Conservation (phyloP, 2,329 filamentous ascomycete species). For the Cryphonectria japonica region DNA sequence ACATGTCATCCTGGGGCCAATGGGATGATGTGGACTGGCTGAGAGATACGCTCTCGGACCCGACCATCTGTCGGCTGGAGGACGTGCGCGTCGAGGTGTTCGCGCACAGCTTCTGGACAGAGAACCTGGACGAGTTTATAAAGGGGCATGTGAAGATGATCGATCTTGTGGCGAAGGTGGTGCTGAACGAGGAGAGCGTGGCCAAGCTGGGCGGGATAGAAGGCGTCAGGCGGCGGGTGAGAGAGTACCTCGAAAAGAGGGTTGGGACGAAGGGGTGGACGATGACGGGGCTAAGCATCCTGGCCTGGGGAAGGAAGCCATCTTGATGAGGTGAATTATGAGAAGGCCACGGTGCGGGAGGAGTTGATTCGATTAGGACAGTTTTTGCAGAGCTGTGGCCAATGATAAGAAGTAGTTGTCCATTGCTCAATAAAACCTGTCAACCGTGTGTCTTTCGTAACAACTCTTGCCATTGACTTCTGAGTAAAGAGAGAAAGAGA, state of each 20-base stretch:
- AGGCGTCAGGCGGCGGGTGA: slow-evolving; percentile 43
- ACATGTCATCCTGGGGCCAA: slow-evolving; percentile 43
- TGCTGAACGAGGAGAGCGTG: slow-evolving; percentile 40
- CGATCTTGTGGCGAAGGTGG: slow-evolving; percentile 46
- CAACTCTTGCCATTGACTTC: not conserved
- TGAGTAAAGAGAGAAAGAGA: too few relatives aligned
- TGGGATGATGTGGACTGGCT: slow-evolving; percentile 48
- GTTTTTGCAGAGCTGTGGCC: not conserved
- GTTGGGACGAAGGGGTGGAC: slow-evolving; percentile 43
- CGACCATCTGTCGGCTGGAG: slow-evolving; percentile 38
- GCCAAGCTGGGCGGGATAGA: slow-evolving; percentile 37
- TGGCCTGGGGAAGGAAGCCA: slow-evolving; percentile 34
- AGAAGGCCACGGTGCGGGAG: not conserved
- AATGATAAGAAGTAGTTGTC: not conserved
- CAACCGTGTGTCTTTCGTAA: not conserved
- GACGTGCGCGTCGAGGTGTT: slow-evolving; percentile 43
- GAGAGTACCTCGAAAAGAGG: slow-evolving; percentile 45
- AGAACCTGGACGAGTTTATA: slow-evolving; percentile 43
- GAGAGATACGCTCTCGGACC: slow-evolving; percentile 38
- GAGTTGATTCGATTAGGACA: not conserved
- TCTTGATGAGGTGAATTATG: not conserved
- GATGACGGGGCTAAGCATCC: slow-evolving; percentile 38
- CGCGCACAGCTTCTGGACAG: slow-evolving; percentile 37
- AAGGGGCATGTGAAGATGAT: slow-evolving; percentile 44
- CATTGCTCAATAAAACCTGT: not conserved